Conservation (phyloP, 2,329 filamentous ascomycete genomes). For the Alternaria longipes region DNA sequence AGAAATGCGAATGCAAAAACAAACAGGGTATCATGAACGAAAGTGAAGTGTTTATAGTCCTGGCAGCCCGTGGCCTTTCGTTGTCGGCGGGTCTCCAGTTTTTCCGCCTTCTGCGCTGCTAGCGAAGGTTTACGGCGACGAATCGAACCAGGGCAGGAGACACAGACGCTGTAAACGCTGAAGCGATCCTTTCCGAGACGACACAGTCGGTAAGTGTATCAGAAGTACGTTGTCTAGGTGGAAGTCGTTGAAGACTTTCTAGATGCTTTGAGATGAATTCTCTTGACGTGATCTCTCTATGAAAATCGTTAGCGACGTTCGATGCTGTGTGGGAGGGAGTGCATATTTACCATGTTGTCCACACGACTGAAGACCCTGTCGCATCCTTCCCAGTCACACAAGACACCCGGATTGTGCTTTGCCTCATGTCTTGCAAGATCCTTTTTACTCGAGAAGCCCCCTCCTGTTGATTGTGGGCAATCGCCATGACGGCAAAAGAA, state of each 20-base stretch:
- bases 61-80: slow-evolving; percentile 20
- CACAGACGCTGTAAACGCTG: background rate
- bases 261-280: slow-evolving; percentile 51
- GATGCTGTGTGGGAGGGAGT: background rate
- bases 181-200: background rate
- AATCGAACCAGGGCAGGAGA: background rate
- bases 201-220: background rate
- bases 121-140: background rate
- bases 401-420: slow-evolving; percentile 68
- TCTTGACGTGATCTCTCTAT: slow-evolving; percentile 53
- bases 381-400: slow-evolving; percentile 67
- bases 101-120: background rate
- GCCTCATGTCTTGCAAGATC: slow-evolving; percentile 69
- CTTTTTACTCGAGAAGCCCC: slow-evolving; percentile 70
- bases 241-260: slow-evolving; percentile 36
- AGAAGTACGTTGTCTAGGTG: slow-evolving; percentile 9
- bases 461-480: slow-evolving; percentile 65
- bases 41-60: slow-evolving; percentile 31
- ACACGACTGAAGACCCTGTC: slow-evolving; percentile 67
- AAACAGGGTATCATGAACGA: slow-evolving; percentile 42
- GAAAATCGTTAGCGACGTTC: slow-evolving; percentile 26
- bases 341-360: slow-evolving; percentile 65
- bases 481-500: slow-evolving; percentile 68
- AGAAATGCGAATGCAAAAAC: slow-evolving; percentile 17
- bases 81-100: slow-evolving; percentile 3